Base-by-base conservation (phyloP, 2,329 filamentous ascomycete genomes). In the Ceratocystis diversiconidia region DNA sequence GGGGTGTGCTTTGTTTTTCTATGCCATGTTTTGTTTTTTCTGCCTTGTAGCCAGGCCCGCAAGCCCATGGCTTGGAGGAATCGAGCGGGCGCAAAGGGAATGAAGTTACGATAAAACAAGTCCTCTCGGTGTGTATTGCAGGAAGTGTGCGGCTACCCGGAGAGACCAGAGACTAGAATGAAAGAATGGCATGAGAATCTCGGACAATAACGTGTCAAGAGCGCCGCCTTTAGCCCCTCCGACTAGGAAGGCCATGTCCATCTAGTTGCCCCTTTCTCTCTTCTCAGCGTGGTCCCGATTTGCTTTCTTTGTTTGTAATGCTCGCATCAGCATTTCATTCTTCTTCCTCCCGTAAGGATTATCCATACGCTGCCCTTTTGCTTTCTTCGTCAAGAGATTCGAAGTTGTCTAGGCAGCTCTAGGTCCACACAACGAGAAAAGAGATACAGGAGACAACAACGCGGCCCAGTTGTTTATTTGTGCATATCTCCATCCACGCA, bases 181-280 rank as follows among this genome's bases (percentile, higher is more conserved):
- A n/a, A 8, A 32, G 7, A 30, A 36, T 59, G 52, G 52, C 28
- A 4, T 17, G 10, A 32, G 28, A 59, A 59, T 25, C 52, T 59
- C 52, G 52, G 52, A 59, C 52, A 59, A 59, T n/a, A 59, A 30
- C 52, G 32, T 32, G 25, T 59, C 52, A 59, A 59, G 22, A 59
- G 2, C 5, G 12, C 25, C 25, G 25, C 28, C 7, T 57, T 6
- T 25, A 10, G 12, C 5, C 7, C 6, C 46, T 57, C 12, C 5
- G 4, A n/a, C 12, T 17, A 57, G 6, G 28, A 25, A 25, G 48
- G 3, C 48, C 48, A 22, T 15, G 19, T 52, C 48, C 25, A 4
- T 25, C 7, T 28, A 19, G 44, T 48, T n/a, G 48, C 48, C 25
- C 48, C 48, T 52, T 52, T 19, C 19, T 25, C 44, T 48, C 15